Evolutionary conservation across 495 filamentous ascomycete genomes (phyloP).

Genomic region (Viridothelium virens): DNA sequence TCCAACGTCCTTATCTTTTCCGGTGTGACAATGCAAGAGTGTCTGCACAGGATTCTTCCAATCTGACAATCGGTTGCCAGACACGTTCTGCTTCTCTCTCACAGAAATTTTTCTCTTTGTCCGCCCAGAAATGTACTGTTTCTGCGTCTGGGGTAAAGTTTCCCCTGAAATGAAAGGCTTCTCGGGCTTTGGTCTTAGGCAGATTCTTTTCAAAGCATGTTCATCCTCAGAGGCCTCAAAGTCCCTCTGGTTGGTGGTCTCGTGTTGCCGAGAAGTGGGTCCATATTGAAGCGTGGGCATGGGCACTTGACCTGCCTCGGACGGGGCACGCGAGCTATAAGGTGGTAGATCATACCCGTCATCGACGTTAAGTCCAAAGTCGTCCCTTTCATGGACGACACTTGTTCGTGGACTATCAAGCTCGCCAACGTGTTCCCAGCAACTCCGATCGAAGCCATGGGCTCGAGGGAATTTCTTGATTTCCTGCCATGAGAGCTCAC

Average conservation of each 20-base stretch:
- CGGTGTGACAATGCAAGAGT: neutral
- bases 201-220: neutral
- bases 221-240: neutral
- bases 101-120: neutral
- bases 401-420: slow-evolving; percentile 14
- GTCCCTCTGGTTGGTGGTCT: neutral
- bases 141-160: neutral
- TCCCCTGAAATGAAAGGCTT: neutral
- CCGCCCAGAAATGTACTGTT: neutral
- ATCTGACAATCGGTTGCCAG: neutral
- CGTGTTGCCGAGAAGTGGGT: neutral
- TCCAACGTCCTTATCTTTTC: neutral
- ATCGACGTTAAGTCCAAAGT: neutral
- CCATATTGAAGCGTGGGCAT: neutral
- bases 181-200: neutral
- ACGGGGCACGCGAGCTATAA: neutral
- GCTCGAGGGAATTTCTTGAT: slow-evolving; percentile 25
- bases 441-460: slow-evolving; percentile 23
- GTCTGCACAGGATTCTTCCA: slow-evolving; percentile 3
- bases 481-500: slow-evolving; percentile 29
- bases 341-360: slow-evolving; percentile 3
- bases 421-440: slow-evolving; percentile 28
- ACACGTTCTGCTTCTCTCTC: neutral
- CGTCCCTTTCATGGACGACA: neutral
- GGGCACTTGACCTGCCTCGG: neutral